Conservation (phyloP, 345 rosid species). For the Carallia pectinifolia region DNA sequence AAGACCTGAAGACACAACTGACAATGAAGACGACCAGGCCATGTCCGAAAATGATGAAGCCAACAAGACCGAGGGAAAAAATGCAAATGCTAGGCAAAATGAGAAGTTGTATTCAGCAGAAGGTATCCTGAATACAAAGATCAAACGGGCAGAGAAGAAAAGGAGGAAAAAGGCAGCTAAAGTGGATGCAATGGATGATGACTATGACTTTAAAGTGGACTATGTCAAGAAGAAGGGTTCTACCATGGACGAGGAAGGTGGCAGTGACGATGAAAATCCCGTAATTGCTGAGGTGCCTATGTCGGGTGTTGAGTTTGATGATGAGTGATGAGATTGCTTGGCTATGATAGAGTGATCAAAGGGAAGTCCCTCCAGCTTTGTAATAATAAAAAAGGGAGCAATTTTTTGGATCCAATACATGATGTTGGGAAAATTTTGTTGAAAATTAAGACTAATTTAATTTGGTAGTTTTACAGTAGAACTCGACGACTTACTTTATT, state of each 20-base stretch:
- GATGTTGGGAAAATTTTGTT: no score
- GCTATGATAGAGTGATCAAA: neutral
- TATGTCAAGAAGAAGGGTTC: slow-evolving; percentile 43
- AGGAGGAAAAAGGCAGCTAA: slow-evolving; percentile 61
- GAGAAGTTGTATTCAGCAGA: slow-evolving; percentile 64
- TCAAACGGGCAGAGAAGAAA: slow-evolving; percentile 75
- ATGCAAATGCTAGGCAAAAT: slow-evolving; percentile 53
- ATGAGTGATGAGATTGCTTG: slow-evolving; percentile 22
- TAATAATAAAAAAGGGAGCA: no score
- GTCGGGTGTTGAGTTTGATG: slow-evolving; percentile 47
- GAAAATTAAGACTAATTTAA: no score
- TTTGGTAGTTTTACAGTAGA: no score
- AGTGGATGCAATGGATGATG: slow-evolving; percentile 54
- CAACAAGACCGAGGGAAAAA: slow-evolving; percentile 36
- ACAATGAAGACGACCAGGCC: slow-evolving; percentile 39
- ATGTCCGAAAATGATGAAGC: slow-evolving; percentile 41
- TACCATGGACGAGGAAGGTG: slow-evolving; percentile 47
- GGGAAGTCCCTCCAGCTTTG: no score
- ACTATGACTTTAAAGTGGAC: slow-evolving; percentile 82
- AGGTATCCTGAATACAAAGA: slow-evolving; percentile 69
- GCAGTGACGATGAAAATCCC: slow-evolving; percentile 26
- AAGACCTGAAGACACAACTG: slow-evolving; percentile 20
- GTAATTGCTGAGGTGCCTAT: slow-evolving; percentile 43
- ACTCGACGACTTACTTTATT: no score
- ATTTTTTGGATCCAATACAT: no score